Conservation (phyloP, 192 early-diverging fungal species). For the Jimgerdemannia lactiflua region DNA sequence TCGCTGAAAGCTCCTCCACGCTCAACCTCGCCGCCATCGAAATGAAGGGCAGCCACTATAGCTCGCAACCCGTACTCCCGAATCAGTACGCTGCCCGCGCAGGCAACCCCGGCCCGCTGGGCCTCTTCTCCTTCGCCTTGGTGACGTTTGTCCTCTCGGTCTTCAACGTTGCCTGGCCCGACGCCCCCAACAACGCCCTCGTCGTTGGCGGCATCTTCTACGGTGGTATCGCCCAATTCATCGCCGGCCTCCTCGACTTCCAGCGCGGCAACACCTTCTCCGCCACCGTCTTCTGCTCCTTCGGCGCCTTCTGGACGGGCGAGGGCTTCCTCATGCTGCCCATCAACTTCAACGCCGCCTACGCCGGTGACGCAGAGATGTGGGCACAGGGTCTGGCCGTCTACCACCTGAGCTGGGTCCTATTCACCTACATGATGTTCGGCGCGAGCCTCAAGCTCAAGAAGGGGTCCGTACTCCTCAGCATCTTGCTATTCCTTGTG, state of each 20-base stretch:
- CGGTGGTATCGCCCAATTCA: constrained; percentile 20
- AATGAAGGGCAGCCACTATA: no score
- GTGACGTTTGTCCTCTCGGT: constrained; percentile 20
- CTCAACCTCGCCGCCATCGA: no score
- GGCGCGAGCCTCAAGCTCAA: constrained; percentile 14
- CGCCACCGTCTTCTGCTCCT: constrained; percentile 23
- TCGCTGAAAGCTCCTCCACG: no score
- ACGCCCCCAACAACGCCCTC: constrained; percentile 4
- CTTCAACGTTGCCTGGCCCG: constrained; percentile 14
- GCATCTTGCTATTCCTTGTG: constrained; percentile 20
- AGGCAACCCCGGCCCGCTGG: not conserved
- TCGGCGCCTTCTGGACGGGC: constrained; percentile 29
- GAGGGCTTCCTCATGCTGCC: constrained; percentile 24
- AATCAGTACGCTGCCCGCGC: no score
- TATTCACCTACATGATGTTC: constrained; percentile 7
- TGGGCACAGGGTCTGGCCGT: constrained; percentile 4
- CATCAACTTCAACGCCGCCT: constrained; percentile 1
- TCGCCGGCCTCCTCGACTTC: constrained; percentile 21
- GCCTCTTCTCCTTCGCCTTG: constrained; percentile 16
- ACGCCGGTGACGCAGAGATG: constrained; percentile 1
- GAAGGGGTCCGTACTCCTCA: constrained; percentile 13
- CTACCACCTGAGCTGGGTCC: constrained; percentile 20
- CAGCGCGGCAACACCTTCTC: constrained; percentile 16
- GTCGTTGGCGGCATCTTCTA: constrained; percentile 21
- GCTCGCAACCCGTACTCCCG: no score